These are phyloP conservation scores for Cephaloascus fragrans DNA, from an alignment of 805 yeast genomes.

Conservation along the genomic window DNA sequence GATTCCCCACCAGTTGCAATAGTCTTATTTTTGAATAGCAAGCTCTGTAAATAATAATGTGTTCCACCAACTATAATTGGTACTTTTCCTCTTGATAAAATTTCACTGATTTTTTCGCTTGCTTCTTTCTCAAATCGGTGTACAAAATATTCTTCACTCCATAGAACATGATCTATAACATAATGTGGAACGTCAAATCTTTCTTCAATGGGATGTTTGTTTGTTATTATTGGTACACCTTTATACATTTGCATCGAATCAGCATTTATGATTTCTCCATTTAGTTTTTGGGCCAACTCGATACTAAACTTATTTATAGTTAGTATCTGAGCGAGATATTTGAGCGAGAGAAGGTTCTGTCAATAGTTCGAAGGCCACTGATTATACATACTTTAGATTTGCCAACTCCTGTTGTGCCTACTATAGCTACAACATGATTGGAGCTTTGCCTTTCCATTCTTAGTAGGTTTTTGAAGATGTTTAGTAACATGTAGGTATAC, in stretches of 20 bases:
- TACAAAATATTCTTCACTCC: conserved; percentile 77
- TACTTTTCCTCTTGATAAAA: conserved; percentile 55
- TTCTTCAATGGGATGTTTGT: conserved; percentile 81
- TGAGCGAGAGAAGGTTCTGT: background rate
- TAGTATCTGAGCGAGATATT: conserved; percentile 3
- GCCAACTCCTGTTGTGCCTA: conserved; percentile 96
- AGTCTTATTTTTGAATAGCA: conserved; percentile 63
- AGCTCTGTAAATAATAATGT: conserved; percentile 79
- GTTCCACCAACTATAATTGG: conserved; percentile 96
- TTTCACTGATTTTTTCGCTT: conserved; percentile 44
- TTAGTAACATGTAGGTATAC: background rate
- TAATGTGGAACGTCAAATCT: conserved; percentile 74
- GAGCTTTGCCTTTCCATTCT: conserved; percentile 22
- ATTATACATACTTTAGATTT: conserved; percentile 56
- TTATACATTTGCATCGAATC: conserved; percentile 95
- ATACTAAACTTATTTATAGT: conserved; percentile 53
- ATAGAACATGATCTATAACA: conserved; percentile 72
- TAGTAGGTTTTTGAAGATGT: conserved; percentile 11
- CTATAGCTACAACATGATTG: conserved; percentile 50
- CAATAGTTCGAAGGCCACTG: background rate
- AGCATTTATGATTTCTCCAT: conserved; percentile 90
- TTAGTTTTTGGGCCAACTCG: conserved; percentile 63
- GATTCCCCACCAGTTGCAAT: conserved; percentile 23
- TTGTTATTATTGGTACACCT: conserved; percentile 68
- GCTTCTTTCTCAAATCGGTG: conserved; percentile 77